Percentiles rank a stretch among this genome's conserved stretches.
Conservation (phyloP, 805 yeast genomes). For the Starmerella apicola region DNA sequence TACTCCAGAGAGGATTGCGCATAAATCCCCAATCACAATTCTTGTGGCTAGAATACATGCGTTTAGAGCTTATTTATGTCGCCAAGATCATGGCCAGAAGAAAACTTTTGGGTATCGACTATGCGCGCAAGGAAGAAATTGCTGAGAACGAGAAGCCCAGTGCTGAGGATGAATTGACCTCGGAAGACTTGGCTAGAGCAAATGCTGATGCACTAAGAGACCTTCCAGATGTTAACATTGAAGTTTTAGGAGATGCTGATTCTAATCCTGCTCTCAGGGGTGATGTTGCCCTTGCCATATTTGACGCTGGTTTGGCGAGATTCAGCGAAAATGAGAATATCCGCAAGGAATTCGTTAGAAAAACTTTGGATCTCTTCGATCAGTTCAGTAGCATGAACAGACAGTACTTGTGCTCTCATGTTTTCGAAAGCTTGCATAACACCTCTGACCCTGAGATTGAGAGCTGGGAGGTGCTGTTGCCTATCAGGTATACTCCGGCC, state of each 20-base stretch:
- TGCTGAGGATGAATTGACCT: conserved; percentile 36
- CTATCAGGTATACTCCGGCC: conserved; percentile 43
- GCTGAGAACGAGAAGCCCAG: conserved; percentile 27
- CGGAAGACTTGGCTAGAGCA: conserved; percentile 39
- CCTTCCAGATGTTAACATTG: conserved; percentile 78
- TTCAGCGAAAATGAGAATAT: conserved; percentile 26
- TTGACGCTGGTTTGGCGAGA: conserved; percentile 51
- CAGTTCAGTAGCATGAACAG: conserved; percentile 59
- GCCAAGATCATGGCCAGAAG: conserved; percentile 76
- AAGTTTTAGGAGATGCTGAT: conserved; percentile 74
- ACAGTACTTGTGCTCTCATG: conserved; percentile 51
- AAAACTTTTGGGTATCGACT: conserved; percentile 58
- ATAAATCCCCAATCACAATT: conserved; percentile 62
- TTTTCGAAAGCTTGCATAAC: conserved; percentile 40
- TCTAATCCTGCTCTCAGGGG: conserved; percentile 69
- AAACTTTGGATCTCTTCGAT: conserved; percentile 50
- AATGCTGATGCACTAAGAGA: conserved; percentile 46
- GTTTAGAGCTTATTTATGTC: conserved; percentile 76
- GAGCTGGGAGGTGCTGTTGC: conserved; percentile 50
- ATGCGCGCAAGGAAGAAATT: conserved; percentile 35
- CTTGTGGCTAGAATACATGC: conserved; percentile 77
- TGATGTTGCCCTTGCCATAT: conserved; percentile 56
- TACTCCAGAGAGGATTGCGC: conserved; percentile 73
- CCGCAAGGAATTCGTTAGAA: conserved; percentile 33
- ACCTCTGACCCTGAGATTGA: conserved; percentile 29